Conservation (phyloP, 2,329 filamentous ascomycete species). For the Reticulascus tulasneorum region DNA sequence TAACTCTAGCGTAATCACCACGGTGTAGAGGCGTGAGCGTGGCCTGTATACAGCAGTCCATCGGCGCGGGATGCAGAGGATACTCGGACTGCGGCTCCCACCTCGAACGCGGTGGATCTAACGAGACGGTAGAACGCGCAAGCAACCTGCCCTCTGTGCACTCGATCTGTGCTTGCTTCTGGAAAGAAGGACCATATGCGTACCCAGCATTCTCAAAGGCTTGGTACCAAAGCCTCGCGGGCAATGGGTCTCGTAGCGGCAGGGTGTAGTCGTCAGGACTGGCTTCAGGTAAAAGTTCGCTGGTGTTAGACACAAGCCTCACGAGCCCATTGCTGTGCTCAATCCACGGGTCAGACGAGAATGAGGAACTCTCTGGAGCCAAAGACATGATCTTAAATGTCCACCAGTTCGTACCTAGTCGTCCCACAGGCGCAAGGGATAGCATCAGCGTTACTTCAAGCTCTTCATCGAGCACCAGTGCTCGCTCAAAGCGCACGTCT, state of each 20-base stretch:
- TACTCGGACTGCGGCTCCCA: too few species aligned
- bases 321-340: slow-evolving; percentile 3
- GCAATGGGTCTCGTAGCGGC: neutral
- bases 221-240: neutral
- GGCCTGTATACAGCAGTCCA: too few species aligned
- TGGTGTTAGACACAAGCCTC: too few species aligned
- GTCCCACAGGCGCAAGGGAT: neutral
- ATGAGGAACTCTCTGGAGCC: too few species aligned
- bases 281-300: too few species aligned
- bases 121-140: neutral
- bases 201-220: neutral
- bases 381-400: slow-evolving; percentile 1
- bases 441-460: neutral
- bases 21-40: neutral
- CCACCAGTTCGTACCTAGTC: too few species aligned
- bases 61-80: too few species aligned
- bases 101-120: neutral
- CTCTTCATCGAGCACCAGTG: slow-evolving; percentile 3
- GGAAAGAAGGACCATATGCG: neutral
- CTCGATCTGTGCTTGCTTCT: neutral
- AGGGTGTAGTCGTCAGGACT: too few species aligned
- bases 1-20: too few species aligned
- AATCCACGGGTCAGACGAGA: neutral
- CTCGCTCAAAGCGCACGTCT: neutral
- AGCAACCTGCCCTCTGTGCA: neutral